Conservation (phyloP, 2,329 filamentous ascomycete species). For the Sarocladium kiliense region DNA sequence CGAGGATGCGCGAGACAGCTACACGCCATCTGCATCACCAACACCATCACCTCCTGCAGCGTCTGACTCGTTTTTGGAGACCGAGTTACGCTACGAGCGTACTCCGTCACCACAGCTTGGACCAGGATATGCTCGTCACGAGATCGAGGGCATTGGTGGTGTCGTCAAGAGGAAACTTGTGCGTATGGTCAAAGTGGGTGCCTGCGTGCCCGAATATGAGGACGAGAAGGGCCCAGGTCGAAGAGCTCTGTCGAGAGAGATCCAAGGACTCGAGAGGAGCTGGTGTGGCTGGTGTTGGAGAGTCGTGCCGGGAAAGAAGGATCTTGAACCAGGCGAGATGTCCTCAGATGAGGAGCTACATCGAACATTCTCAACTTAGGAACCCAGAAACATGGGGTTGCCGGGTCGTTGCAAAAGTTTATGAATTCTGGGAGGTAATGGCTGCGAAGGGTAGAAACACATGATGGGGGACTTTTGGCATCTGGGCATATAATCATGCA, state of each 20-base stretch:
- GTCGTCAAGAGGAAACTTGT: constrained; percentile 85
- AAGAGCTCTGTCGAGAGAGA: constrained; percentile 65
- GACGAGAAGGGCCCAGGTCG: constrained; percentile 63
- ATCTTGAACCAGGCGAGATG: constrained; percentile 23
- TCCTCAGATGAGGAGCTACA: constrained; percentile 14
- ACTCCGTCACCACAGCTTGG: constrained; percentile 49
- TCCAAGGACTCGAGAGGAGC: constrained; percentile 61
- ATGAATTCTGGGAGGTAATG: background rate
- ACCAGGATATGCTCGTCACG: constrained; percentile 76
- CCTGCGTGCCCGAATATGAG: constrained; percentile 79
- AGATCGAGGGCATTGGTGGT: constrained; percentile 87
- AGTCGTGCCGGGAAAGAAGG: constrained; percentile 58
- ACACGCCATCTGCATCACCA: constrained; percentile 1
- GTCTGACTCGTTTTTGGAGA: constrained; percentile 14
- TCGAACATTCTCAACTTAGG: background rate
- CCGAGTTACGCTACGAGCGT: constrained; percentile 22
- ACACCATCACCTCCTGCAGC: constrained; percentile 10
- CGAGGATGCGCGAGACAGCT: constrained; percentile 57
- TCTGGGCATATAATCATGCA: background rate
- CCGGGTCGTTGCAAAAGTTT: background rate
- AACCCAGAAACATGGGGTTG: background rate
- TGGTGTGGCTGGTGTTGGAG: constrained; percentile 93
- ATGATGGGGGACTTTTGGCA: background rate
- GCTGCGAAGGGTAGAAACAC: background rate
- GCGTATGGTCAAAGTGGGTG: constrained; percentile 73